Evolutionary conservation across 2,329 filamentous ascomycete genomes (phyloP).

Genomic region (Venturia aucupariae): DNA sequence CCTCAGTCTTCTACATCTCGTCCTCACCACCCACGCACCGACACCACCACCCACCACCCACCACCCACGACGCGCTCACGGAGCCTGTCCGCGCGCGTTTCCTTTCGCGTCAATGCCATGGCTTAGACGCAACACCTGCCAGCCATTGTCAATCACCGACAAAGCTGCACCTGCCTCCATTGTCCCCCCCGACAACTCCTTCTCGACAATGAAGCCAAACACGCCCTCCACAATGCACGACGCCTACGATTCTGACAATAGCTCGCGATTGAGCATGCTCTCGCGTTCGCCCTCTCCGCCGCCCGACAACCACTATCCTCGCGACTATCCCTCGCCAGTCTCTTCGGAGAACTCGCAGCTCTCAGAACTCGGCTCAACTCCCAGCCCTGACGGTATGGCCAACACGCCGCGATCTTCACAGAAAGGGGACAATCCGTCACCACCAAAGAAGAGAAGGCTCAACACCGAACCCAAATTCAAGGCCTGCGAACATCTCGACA

Average conservation of each 20-base stretch:
- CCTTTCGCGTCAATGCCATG: slow-evolving; percentile 16
- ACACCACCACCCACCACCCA: too few relatives aligned
- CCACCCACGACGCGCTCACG: not conserved
- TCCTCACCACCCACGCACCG: not conserved
- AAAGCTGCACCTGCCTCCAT: slow-evolving; percentile 24
- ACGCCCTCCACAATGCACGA: not conserved
- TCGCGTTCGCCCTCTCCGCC: slow-evolving; percentile 29
- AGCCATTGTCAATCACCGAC: slow-evolving; percentile 8
- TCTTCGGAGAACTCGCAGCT: not conserved
- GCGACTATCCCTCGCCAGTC: slow-evolving; percentile 27
- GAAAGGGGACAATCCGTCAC: slow-evolving; percentile 35
- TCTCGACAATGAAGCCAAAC: slow-evolving; percentile 23
- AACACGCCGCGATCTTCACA: not conserved
- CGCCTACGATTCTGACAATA: slow-evolving; percentile 29
- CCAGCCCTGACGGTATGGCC: slow-evolving; percentile 4
- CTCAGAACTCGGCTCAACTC: not conserved
- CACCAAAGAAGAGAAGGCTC: slow-evolving; percentile 58
- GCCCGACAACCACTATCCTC: slow-evolving; percentile 19
- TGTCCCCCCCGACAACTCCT: slow-evolving; percentile 21
- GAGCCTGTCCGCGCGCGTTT: not conserved
- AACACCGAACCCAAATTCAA: slow-evolving; percentile 57
- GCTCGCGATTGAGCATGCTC: slow-evolving; percentile 26
- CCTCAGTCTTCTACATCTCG: not conserved
- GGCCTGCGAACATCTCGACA: slow-evolving; percentile 72
- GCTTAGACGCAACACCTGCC: slow-evolving; percentile 7